These are phyloP conservation scores for Mallotus repandus DNA, from an alignment of 441 rosid genomes.

Conservation along the genomic window DNA sequence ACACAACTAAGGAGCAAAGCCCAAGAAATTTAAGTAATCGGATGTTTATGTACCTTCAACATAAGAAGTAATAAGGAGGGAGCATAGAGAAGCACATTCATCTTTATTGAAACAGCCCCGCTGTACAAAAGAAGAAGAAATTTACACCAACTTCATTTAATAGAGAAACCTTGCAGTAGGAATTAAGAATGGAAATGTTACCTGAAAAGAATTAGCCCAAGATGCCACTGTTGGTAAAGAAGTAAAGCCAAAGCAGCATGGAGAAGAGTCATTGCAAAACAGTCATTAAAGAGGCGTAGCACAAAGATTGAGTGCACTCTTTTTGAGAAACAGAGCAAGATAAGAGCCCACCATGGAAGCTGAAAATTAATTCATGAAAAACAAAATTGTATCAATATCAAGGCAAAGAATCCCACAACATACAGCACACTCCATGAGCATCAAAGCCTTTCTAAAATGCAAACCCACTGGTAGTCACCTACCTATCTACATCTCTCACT, in stretches of 20 bases:
- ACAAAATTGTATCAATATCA: not conserved
- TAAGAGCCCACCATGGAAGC: conserved; percentile 96
- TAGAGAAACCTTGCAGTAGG: conserved; percentile 8
- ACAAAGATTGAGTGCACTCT: conserved; percentile 92
- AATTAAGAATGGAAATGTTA: conserved; percentile 25
- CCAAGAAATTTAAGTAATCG: conserved; percentile 5
- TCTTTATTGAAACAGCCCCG: conserved; percentile 81
- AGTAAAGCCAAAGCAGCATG: conserved; percentile 69
- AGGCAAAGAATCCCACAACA: not conserved
- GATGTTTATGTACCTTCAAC: conserved; percentile 57
- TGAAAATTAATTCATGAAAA: conserved; percentile 33
- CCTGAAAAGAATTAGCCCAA: conserved; percentile 92
- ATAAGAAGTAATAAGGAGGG: conserved; percentile 76
- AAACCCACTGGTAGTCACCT: not conserved
- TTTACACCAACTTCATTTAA: conserved; percentile 21
- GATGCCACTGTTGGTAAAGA: conserved; percentile 67
- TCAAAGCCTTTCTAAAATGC: not conserved
- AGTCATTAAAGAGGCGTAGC: conserved; percentile 92
- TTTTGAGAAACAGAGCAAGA: conserved; percentile 82
- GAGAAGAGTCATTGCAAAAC: conserved; percentile 83
- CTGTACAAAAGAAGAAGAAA: conserved; percentile 35
- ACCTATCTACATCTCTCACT: not conserved
- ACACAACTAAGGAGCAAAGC: conserved; percentile 13
- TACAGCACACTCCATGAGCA: not conserved
- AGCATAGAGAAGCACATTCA: conserved; percentile 93